These are phyloP conservation scores for Thalassiosira mediterranea DNA, from an alignment of 352 stramenopile species.

Conservation along the genomic window DNA sequence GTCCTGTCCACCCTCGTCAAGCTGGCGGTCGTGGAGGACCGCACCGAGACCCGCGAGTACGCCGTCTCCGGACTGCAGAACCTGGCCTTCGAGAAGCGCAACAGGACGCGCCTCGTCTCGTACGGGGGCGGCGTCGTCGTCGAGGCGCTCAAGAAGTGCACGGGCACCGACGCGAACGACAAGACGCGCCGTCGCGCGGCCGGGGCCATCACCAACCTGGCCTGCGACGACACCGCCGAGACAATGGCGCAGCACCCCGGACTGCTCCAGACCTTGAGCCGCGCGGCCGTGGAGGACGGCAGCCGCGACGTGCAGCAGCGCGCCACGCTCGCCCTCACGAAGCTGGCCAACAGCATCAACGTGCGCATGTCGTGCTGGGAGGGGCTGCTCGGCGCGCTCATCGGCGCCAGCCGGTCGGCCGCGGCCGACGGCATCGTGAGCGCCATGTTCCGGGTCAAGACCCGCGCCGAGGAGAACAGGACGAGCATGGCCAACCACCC, in stretches of 20 bases:
- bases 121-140: slow-evolving; percentile 77
- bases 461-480: slow-evolving; percentile 71
- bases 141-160: slow-evolving; percentile 75
- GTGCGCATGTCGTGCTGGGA: slow-evolving; percentile 67
- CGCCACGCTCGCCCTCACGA: slow-evolving; percentile 77
- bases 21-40: slow-evolving; percentile 71
- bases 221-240: slow-evolving; percentile 74
- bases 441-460: slow-evolving; percentile 80
- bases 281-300: slow-evolving; percentile 69
- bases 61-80: slow-evolving; percentile 81
- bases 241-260: slow-evolving; percentile 72
- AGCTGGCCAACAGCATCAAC: slow-evolving; percentile 72
- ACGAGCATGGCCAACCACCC: slow-evolving; percentile 67
- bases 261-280: slow-evolving; percentile 65
- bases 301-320: slow-evolving; percentile 75
- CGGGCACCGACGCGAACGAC: slow-evolving; percentile 58
- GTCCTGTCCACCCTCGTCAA: slow-evolving; percentile 77
- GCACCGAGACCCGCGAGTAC: slow-evolving; percentile 65
- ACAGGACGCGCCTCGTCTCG: slow-evolving; percentile 57
- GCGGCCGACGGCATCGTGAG: slow-evolving; percentile 61
- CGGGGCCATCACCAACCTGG: slow-evolving; percentile 80
- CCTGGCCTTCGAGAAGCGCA: slow-evolving; percentile 78
- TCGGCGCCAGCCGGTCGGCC: slow-evolving; percentile 65
- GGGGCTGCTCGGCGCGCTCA: slow-evolving; percentile 69
- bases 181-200: slow-evolving; percentile 72